Evolutionary conservation across 768 basidiomycete species (phyloP).

Genomic region (Lentinula guzmanii): DNA sequence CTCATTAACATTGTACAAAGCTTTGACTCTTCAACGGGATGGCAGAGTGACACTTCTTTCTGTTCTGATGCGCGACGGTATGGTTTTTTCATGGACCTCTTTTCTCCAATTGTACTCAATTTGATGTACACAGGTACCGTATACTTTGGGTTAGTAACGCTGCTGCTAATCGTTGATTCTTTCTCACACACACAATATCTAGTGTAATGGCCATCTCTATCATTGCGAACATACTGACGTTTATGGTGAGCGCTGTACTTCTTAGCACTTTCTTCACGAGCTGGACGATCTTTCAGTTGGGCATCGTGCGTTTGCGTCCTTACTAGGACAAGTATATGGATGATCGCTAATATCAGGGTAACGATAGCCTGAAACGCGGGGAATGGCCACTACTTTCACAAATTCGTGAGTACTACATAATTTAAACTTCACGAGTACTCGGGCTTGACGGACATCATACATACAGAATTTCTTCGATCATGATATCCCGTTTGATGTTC

Average conservation of each 20-base stretch:
- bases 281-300: neutral
- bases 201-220: constrained; percentile 3
- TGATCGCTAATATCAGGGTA: neutral
- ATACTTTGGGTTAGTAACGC: constrained; percentile 3
- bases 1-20: constrained; percentile 14
- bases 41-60: constrained; percentile 4
- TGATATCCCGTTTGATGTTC: constrained; percentile 14
- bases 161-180: neutral
- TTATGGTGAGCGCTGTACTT: neutral
- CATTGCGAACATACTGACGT: neutral
- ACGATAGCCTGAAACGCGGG: constrained; percentile 1
- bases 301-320: neutral
- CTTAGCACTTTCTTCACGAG: neutral
- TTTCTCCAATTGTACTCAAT: neutral
- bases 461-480: constrained; percentile 11
- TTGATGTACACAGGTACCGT: neutral
- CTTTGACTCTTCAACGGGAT: neutral
- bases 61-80: constrained; percentile 14
- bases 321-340: neutral
- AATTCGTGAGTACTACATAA: neutral
- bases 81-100: constrained; percentile 1
- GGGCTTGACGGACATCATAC: neutral
- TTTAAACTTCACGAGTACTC: neutral
- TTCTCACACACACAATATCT: neutral
- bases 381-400: constrained; percentile 4